phyloP scores from a whole-genome alignment of 192 early-diverging fungal genomes.

The Coemansia aciculifera region DNA sequence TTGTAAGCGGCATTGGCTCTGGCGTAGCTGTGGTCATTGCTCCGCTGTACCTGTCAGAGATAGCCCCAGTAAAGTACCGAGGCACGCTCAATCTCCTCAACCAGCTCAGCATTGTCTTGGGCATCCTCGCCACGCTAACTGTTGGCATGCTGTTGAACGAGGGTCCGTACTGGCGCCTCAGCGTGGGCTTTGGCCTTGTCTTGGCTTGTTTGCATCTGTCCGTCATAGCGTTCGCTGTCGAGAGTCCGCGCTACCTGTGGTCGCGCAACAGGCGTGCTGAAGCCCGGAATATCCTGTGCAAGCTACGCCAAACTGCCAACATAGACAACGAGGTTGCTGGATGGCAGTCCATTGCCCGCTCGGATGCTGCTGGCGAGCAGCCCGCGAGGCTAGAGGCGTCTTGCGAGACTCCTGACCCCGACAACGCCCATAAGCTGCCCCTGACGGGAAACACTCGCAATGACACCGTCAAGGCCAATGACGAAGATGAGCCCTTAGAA shows the following conservation, averaged over 20 bases:
- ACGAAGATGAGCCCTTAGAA: not conserved
- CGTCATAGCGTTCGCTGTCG: slow-evolving; percentile 62
- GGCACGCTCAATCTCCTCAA: slow-evolving; percentile 78
- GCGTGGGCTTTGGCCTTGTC: slow-evolving; percentile 65
- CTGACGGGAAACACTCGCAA: not conserved
- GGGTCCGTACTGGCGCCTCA: slow-evolving; percentile 68
- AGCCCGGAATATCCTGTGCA: slow-evolving; percentile 33
- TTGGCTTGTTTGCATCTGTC: slow-evolving; percentile 55
- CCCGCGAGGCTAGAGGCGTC: not conserved
- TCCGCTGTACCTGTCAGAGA: slow-evolving; percentile 80
- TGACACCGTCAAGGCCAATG: not conserved
- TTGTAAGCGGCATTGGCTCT: slow-evolving; percentile 73
- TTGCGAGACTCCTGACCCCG: not conserved
- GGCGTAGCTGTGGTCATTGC: slow-evolving; percentile 75
- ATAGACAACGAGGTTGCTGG: slow-evolving; percentile 42
- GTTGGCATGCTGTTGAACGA: slow-evolving; percentile 66
- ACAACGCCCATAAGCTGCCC: not conserved
- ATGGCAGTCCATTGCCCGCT: slow-evolving; percentile 15
- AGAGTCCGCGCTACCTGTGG: slow-evolving; percentile 74
- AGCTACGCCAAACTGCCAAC: slow-evolving; percentile 34
- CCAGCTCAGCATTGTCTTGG: slow-evolving; percentile 82
- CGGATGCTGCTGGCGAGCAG: not conserved
- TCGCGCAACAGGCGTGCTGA: slow-evolving; percentile 32
- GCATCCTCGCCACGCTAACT: slow-evolving; percentile 73
- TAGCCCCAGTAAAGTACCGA: slow-evolving; percentile 67